Base-by-base conservation (phyloP, 2,329 filamentous ascomycete species). In the Pseudogymnoascus pannorum region DNA sequence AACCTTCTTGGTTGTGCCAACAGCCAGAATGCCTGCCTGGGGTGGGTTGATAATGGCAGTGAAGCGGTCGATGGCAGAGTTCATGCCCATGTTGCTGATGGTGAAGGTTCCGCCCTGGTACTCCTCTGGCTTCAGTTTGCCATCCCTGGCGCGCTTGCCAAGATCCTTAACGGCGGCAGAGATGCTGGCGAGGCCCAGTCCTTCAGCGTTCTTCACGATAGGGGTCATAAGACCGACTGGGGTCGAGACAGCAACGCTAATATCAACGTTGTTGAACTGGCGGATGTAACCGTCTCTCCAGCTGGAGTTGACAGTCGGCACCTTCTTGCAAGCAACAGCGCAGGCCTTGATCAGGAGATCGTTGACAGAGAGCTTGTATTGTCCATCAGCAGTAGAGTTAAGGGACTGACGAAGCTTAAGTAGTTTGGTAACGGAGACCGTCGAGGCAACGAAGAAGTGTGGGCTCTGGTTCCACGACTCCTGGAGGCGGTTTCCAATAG, bases 61-160 rank as follows among this genome's bases (percentile, higher is more conserved):
- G 80, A 99, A 99, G 75, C 92, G 86, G 79, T 97, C 92, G 66
- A 99, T 88, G 58, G 94, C 93, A 57, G 87, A 74, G 85, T 99
- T 99, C 94, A 99, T 99, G 77, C 94, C 94, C 94, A 99, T 96
- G 86, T 99, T 99, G 80, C 91, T 96, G 79, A 99, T 97, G 76
- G 93, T 97, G 79, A 99, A 96, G 75, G 91, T 96, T 75, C 94
- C 94, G 61, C 94, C 94, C 83, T 97, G 93, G 86, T 96, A 99
- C 79, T 99, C 92, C 77, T 99, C 93, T 57, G 94, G 94, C 88
- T 97, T 97, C 71, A 99, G 89, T 87, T 97, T 99, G 79, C 91
- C 90, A 70, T 97, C 94, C 65, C 92, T 87, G 65, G 94, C 94
- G 75, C 91, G 91, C 86, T 96, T 96, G 74, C 92, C 92, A 61